Base-by-base conservation (phyloP, 2,329 filamentous ascomycete species). In the Arthrobotrys entomopaga region DNA sequence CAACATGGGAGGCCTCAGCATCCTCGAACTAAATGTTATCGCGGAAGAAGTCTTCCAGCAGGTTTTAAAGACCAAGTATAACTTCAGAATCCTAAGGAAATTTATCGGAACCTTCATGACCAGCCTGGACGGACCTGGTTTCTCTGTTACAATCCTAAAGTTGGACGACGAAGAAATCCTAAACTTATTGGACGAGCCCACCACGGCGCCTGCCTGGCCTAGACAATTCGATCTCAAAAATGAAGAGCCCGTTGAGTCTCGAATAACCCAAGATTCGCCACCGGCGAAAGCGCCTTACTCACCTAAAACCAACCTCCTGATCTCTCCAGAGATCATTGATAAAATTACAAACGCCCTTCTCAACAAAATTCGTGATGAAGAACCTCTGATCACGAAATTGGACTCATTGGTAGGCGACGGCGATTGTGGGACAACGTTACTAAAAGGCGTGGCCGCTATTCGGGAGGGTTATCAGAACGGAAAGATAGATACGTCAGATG, bases 41-140 rank as follows among this genome's bases (percentile, higher is more conserved):
- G 88, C 89, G 0, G 83, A 87, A 22, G 90, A 92, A 81, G 88
- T 91, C 1, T 85, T 87, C 2, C 82, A 83, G 57, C 90, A 92
- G 81, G 83, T 92, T 50, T 83, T 83, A 42, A 81, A 82, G 54
- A 83, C 82, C 66, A 87, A 87, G 80, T 83, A 83, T 75, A 88
- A 91, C 79, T 84, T 83, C 38, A 89, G 90, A 2, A 42, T 75
- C 0, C 86, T 87, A 15, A 84, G 91, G 53, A 85, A 91, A 76
- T 82, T 92, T 58, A 84, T 85, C 56, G 90, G 90, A 29, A 90
- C 89, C 0, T 92, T 88, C 81, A 92, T 92, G 90, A 93, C 90
- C 3, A 91, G 89, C 76, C 82, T 93, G 71, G 92, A 93, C 80
- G 90, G 89, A 0, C 83, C 90, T 4, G 91, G 90, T 3, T 93